These are phyloP conservation scores for Coniella lustricola DNA, from an alignment of 2,329 filamentous ascomycete genomes.

Conservation along the genomic window DNA sequence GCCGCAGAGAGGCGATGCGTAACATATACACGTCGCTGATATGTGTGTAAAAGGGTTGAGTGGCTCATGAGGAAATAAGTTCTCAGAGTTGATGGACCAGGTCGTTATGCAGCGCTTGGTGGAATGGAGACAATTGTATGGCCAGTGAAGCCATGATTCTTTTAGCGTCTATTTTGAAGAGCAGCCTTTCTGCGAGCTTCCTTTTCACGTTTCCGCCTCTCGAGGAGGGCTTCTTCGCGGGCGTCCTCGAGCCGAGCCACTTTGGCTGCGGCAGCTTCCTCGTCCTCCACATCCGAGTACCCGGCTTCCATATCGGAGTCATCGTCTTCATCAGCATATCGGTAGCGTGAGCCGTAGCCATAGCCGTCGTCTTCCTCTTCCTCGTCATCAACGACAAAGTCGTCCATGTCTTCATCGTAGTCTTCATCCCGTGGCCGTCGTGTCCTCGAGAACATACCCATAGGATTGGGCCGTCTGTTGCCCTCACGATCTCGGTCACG, in stretches of 20 bases:
- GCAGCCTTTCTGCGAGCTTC: slow-evolving; percentile 40
- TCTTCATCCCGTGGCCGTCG: slow-evolving; percentile 44
- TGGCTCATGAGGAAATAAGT: no score
- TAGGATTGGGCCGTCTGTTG: slow-evolving; percentile 22
- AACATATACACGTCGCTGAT: no score
- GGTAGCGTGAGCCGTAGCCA: slow-evolving; percentile 27
- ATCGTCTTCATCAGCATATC: slow-evolving; percentile 53
- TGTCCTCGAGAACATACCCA: slow-evolving; percentile 24
- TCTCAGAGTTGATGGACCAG: background rate
- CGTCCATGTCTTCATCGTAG: slow-evolving; percentile 53
- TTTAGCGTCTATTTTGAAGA: slow-evolving; percentile 1
- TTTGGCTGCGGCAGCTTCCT: slow-evolving; percentile 57
- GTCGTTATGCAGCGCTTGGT: background rate
- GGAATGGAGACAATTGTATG: background rate
- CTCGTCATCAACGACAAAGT: slow-evolving; percentile 56
- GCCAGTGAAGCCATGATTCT: no score
- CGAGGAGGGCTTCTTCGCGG: slow-evolving; percentile 56
- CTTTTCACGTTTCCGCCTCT: slow-evolving; percentile 54
- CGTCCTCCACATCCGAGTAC: slow-evolving; percentile 63
- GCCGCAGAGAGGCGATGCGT: no score
- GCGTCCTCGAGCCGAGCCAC: slow-evolving; percentile 62
- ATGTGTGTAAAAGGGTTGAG: no score
- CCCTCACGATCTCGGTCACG: slow-evolving; percentile 17
- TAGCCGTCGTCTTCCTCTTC: slow-evolving; percentile 38
- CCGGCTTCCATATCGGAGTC: slow-evolving; percentile 77